These are phyloP conservation scores for Aristolochia fimbriata DNA, from an alignment of 164 flowering plant genomes.

Conservation along the genomic window DNA sequence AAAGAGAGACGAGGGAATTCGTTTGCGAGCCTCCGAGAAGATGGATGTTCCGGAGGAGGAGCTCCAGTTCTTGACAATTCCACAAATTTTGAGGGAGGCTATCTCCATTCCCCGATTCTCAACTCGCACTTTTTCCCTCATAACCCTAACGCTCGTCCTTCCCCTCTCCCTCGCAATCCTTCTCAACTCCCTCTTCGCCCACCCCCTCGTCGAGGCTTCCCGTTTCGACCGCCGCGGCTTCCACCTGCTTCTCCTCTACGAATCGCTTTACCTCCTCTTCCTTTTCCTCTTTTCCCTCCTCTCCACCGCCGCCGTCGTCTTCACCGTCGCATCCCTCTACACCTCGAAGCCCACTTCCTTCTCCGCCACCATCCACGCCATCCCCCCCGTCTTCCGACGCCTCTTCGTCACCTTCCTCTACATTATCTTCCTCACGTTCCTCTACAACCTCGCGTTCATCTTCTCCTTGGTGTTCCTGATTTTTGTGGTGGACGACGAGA, in stretches of 20 bases:
- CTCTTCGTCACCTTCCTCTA: conserved; percentile 58
- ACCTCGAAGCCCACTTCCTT: conserved; percentile 71
- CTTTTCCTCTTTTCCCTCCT: conserved; percentile 89
- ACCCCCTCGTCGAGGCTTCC: conserved; percentile 30
- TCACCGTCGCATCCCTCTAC: conserved; percentile 86
- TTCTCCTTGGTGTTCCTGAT: conserved; percentile 27
- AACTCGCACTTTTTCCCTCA: conserved; percentile 53
- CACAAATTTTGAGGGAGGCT: conserved; percentile 54
- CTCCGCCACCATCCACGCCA: conserved; percentile 50
- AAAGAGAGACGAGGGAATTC: too few species aligned
- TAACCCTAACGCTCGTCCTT: conserved; percentile 73
- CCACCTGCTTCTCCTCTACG: conserved; percentile 43
- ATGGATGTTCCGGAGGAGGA: conserved; percentile 36
- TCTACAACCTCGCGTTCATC: conserved; percentile 40
- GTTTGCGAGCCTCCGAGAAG: too few species aligned
- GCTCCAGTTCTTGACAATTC: conserved; percentile 50
- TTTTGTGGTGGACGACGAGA: conserved; percentile 20
- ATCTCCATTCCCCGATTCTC: conserved; percentile 50
- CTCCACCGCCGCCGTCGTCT: conserved; percentile 90
- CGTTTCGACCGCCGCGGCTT: conserved; percentile 23
- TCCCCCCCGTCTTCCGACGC: conserved; percentile 62
- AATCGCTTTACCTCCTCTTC: conserved; percentile 65
- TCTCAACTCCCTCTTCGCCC: conserved; percentile 75
- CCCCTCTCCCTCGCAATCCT: conserved; percentile 91
- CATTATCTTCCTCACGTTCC: conserved; percentile 46